These are phyloP conservation scores for Acorus gramineus DNA, from an alignment of 106 monocot genomes.

Conservation along the genomic window DNA sequence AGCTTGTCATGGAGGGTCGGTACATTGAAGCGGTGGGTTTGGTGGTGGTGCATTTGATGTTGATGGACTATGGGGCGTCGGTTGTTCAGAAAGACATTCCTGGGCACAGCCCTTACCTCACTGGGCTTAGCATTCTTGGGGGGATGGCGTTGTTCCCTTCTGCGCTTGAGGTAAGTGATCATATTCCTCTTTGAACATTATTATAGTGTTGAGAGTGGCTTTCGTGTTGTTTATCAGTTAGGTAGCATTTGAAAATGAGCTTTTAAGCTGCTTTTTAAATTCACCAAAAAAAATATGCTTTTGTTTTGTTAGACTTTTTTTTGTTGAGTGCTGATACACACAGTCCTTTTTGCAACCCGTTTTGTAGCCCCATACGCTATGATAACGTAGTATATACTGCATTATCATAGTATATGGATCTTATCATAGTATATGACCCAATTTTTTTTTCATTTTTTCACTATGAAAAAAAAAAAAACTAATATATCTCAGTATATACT, in stretches of 20 bases:
- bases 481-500: no score
- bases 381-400: no score
- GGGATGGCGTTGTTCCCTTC: slow-evolving; percentile 55
- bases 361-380: no score
- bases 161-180: slow-evolving; percentile 47
- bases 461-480: no score
- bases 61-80: slow-evolving; percentile 56
- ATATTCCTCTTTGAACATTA: neutral
- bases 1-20: slow-evolving; percentile 46
- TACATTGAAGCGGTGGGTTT: slow-evolving; percentile 30
- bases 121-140: slow-evolving; percentile 66
- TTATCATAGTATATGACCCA: no score
- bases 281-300: no score
- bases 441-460: no score
- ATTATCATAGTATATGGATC: no score
- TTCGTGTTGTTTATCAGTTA: neutral
- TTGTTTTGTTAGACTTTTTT: no score
- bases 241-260: neutral
- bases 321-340: no score
- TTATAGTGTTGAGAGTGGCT: neutral
- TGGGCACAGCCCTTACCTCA: slow-evolving; percentile 51
- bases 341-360: no score
- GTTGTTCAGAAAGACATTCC: slow-evolving; percentile 61
- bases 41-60: slow-evolving; percentile 29
- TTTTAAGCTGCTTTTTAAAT: no score